phyloP scores from a whole-genome alignment of 2,329 filamentous ascomycete species.

The Verticillium klebahnii region DNA sequence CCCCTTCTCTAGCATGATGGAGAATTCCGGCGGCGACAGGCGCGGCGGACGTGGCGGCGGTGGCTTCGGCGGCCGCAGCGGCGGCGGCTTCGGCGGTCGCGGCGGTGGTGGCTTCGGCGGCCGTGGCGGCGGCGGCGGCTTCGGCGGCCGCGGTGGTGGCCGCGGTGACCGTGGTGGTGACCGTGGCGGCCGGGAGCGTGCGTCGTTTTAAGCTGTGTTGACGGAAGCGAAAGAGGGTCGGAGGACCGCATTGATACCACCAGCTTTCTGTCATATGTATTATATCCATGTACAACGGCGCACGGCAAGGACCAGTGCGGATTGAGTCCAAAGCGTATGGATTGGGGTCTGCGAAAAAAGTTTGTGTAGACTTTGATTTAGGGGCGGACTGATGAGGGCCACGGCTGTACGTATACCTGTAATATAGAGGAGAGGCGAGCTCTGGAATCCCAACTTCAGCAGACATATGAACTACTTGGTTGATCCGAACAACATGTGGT shows the following conservation, averaged over 20 bases:
- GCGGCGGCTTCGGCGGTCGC: constrained; percentile 6
- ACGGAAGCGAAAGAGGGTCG: background rate
- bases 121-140: constrained; percentile 2
- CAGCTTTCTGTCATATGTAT: background rate
- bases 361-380: background rate
- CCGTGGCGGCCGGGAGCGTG: background rate
- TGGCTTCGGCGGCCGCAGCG: background rate
- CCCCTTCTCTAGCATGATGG: constrained; percentile 17
- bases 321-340: background rate
- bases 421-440: background rate
- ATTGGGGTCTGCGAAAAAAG: background rate
- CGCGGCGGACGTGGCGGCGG: constrained; percentile 7
- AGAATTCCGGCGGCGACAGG: background rate
- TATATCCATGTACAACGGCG: background rate
- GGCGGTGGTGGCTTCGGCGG: constrained; percentile 4
- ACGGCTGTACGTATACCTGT: background rate
- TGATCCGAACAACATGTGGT: too few relatives aligned
- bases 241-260: background rate
- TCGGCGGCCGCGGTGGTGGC: constrained; percentile 4
- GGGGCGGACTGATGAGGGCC: background rate
- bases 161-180: constrained; percentile 5
- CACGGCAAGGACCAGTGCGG: background rate
- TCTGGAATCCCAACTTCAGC: background rate
- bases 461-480: background rate
- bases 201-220: constrained; percentile 2